phyloP scores from a whole-genome alignment of 202 grass and related monocot genomes.

The Bolboschoenoplectus hybrid region DNA sequence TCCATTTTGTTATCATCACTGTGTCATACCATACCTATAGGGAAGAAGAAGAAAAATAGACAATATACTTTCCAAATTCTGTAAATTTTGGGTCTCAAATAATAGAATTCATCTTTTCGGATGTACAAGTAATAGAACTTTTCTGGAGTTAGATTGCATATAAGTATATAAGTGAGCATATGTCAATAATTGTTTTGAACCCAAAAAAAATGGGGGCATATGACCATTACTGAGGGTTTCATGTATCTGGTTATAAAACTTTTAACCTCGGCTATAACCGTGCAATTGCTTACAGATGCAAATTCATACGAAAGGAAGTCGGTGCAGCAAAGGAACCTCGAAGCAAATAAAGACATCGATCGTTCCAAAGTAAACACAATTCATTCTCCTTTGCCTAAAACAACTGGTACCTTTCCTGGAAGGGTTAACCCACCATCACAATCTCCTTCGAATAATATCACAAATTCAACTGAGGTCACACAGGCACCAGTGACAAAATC shows the following conservation, averaged over 20 bases:
- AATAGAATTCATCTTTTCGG: not conserved
- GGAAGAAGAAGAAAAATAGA: not conserved
- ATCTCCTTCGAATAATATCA: not conserved
- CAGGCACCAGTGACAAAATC: not conserved
- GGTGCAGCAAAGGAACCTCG: not conserved
- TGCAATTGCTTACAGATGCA: slow-evolving; percentile 14
- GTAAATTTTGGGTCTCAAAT: slow-evolving; percentile 11
- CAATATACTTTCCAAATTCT: not conserved
- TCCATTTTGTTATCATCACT: not conserved
- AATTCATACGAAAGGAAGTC: slow-evolving; percentile 22
- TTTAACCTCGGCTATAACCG: not conserved
- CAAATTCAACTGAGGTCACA: not conserved
- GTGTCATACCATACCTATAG: not conserved
- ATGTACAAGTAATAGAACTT: not conserved
- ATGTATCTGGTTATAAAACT: not conserved
- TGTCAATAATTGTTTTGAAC: not conserved
- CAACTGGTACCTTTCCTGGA: slow-evolving; percentile 20
- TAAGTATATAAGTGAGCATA: slow-evolving; percentile 4
- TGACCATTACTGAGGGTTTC: not conserved
- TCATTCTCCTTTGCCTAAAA: not conserved
- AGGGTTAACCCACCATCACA: not conserved
- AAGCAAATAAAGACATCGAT: not conserved
- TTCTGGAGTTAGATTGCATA: not conserved
- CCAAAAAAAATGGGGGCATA: not conserved
- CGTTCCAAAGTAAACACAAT: not conserved